Evolutionary conservation across 176 grass and related monocot species (phyloP).

Genomic region (Dendrocalamus sinicus): DNA sequence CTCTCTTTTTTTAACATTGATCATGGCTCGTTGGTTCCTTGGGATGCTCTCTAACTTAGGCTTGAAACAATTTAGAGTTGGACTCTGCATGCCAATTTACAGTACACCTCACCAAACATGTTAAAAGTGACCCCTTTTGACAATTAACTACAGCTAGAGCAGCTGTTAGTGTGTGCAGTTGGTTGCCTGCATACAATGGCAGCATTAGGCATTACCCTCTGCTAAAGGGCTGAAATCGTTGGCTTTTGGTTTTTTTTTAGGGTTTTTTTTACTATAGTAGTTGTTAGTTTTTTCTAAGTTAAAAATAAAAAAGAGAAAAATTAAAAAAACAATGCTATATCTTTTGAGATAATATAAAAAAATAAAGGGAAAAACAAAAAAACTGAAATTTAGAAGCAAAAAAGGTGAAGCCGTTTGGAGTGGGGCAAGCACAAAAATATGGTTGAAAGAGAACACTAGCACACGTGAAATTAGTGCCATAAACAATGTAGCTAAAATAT

Average conservation of each 20-base stretch:
- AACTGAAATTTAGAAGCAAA: no score
- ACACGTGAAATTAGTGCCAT: background rate
- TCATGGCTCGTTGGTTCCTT: constrained; percentile 32
- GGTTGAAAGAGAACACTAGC: constrained; percentile 1
- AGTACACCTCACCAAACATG: constrained; percentile 34
- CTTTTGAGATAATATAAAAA: no score
- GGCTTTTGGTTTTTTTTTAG: no score
- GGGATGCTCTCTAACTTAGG: background rate
- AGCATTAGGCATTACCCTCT: background rate
- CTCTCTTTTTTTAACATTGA: background rate
- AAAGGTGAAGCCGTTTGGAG: no score
- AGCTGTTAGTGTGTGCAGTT: constrained; percentile 19
- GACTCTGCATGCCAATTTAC: constrained; percentile 33
- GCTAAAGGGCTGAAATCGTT: no score
- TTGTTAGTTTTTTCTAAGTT: no score
- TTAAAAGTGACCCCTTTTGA: constrained; percentile 34
- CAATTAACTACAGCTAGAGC: background rate
- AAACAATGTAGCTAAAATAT: background rate
- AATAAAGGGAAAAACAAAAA: no score
- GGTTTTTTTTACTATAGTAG: no score
- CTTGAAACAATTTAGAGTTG: constrained; percentile 9
- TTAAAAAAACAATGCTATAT: no score
- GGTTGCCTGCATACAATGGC: constrained; percentile 40
- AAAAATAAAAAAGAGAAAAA: no score
- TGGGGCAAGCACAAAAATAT: background rate